A percentile compares a stretch with the other conserved stretches of the same genome.
Evolutionary conservation across 2,329 filamentous ascomycete genomes (phyloP).

Genomic region (Colletotrichum sojae): DNA sequence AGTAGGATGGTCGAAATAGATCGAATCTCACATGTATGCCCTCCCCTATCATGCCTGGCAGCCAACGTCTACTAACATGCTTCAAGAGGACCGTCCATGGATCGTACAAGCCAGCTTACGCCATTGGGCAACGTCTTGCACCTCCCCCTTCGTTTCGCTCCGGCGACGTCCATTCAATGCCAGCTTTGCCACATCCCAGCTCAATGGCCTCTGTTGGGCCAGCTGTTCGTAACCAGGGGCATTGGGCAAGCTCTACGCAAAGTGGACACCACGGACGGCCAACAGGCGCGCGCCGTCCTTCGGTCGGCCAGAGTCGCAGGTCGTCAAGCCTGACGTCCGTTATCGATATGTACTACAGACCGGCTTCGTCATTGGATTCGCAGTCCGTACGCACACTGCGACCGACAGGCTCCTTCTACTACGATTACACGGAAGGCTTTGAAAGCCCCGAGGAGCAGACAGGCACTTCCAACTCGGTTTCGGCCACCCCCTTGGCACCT

Average conservation of each 20-base stretch:
- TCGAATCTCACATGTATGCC: conserved; percentile 61
- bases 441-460: conserved; percentile 49
- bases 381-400: conserved; percentile 48
- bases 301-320: conserved; percentile 56
- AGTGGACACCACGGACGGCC: conserved; percentile 44
- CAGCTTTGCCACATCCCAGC: conserved; percentile 51
- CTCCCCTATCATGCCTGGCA: conserved; percentile 8
- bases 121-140: conserved; percentile 52
- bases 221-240: conserved; percentile 42
- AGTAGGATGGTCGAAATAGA: conserved; percentile 66
- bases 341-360: conserved; percentile 61
- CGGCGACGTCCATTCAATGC: conserved; percentile 58
- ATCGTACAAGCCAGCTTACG: conserved; percentile 56
- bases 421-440: conserved; percentile 68
- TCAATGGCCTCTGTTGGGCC: conserved; percentile 34
- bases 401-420: conserved; percentile 59
- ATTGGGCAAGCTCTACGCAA: conserved; percentile 39
- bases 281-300: conserved; percentile 52
- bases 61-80: conserved; percentile 25
- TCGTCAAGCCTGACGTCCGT: conserved; percentile 66
- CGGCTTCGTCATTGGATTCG: conserved; percentile 42
- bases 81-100: conserved; percentile 62
- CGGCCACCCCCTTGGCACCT: conserved; percentile 49
- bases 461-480: background rate
- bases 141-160: conserved; percentile 56